Percentiles rank a stretch among this genome's conserved stretches.
These are phyloP conservation scores for Epichloe festucae DNA, from an alignment of 2,329 filamentous ascomycete species.

Conservation along the genomic window DNA sequence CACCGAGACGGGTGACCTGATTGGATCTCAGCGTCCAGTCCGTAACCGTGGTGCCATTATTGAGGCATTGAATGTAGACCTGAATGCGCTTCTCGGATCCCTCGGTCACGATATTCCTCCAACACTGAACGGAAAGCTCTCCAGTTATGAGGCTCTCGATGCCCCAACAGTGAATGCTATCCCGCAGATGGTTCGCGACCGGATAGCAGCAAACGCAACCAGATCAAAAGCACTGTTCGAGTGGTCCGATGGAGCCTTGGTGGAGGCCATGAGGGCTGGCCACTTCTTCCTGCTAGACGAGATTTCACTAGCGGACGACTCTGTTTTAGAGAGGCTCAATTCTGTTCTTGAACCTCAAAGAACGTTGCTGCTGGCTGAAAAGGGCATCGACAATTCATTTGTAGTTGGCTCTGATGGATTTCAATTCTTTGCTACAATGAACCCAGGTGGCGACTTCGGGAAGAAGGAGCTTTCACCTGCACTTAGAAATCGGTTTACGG, in stretches of 20 bases:
- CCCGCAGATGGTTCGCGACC: conserved; percentile 32
- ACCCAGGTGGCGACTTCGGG: conserved; percentile 94
- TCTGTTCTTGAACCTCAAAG: conserved; percentile 86
- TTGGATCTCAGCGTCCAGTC: conserved; percentile 85
- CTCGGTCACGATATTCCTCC: conserved; percentile 28
- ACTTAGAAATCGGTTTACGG: conserved; percentile 89
- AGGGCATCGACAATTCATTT: conserved; percentile 72
- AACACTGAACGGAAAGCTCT: conserved; percentile 42
- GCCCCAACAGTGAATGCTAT: conserved; percentile 34
- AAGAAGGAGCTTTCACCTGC: conserved; percentile 96
- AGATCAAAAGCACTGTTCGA: conserved; percentile 83
- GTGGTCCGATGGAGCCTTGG: conserved; percentile 88
- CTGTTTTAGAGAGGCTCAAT: conserved; percentile 89
- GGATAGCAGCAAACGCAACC: conserved; percentile 34
- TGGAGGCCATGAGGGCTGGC: conserved; percentile 83
- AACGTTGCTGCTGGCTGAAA: conserved; percentile 82
- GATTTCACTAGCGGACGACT: conserved; percentile 95
- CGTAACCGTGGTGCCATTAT: conserved; percentile 69
- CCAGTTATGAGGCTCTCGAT: conserved; percentile 38
- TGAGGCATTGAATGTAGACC: conserved; percentile 48
- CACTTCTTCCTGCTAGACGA: conserved; percentile 92
- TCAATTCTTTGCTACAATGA: conserved; percentile 98
- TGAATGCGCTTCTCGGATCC: conserved; percentile 33
- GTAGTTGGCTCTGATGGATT: conserved; percentile 67
- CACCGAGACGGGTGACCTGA: conserved; percentile 91